phyloP scores from a whole-genome alignment of 306 rosid genomes.

The Astragalus membranaceus region DNA sequence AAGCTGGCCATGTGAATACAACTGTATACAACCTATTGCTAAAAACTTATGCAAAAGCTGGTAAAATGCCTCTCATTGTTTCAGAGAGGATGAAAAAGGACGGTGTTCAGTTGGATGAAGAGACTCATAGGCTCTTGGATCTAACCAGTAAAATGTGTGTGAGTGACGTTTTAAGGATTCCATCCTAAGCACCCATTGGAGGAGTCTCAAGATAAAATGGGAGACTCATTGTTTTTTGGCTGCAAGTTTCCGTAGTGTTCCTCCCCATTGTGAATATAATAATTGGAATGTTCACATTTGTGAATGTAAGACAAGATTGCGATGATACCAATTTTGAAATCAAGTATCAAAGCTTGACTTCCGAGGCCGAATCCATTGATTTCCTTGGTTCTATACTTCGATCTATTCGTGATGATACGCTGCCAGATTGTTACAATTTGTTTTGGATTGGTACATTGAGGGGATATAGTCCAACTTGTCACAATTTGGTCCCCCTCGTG shows the following conservation, averaged over 20 bases:
- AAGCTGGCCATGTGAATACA: conserved; percentile 57
- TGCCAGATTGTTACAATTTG: not conserved
- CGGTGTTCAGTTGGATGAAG: conserved; percentile 55
- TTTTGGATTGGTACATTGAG: not conserved
- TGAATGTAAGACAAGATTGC: not conserved
- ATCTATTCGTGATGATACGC: not conserved
- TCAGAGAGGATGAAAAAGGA: conserved; percentile 79
- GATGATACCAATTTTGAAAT: not conserved
- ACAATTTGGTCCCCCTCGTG: not conserved
- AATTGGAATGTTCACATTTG: not conserved
- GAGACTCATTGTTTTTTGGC: not conserved
- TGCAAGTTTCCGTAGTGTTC: not conserved
- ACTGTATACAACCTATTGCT: conserved; percentile 58
- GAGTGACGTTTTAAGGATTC: conserved; percentile 44
- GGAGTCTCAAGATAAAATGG: conserved; percentile 1
- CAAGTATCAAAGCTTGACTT: not conserved
- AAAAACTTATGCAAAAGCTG: conserved; percentile 63
- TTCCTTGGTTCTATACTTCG: not conserved
- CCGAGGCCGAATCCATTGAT: conserved; percentile 1
- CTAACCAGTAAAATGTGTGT: conserved; percentile 70
- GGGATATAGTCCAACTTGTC: not conserved
- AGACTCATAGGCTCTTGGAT: conserved; percentile 56
- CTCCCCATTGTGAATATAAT: conserved; percentile 11
- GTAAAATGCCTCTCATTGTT: conserved; percentile 75
- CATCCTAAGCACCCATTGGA: conserved; percentile 14